phyloP scores from a whole-genome alignment of 345 rosid genomes.

The Draba incana region DNA sequence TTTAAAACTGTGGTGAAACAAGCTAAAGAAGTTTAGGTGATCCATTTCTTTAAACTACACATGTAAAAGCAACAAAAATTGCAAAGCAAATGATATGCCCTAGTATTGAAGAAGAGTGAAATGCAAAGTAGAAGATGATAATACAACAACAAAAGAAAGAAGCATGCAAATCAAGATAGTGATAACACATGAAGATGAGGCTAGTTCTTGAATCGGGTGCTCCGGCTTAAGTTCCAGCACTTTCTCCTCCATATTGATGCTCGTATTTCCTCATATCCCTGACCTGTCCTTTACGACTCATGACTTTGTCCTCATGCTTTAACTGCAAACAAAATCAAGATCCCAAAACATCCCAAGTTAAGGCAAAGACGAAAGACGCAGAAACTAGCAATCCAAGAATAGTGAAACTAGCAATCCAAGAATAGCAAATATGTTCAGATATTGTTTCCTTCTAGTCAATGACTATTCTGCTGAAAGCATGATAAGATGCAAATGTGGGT shows the following conservation, averaged over 20 bases:
- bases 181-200: background rate
- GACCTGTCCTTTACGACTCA: slow-evolving; percentile 61
- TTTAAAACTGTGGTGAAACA: too few species aligned
- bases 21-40: too few species aligned
- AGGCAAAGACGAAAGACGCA: slow-evolving; percentile 1
- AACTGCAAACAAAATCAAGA: slow-evolving; percentile 43
- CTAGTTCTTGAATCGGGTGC: slow-evolving; percentile 60
- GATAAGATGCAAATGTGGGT: background rate
- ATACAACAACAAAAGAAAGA: slow-evolving; percentile 17
- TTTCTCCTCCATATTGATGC: slow-evolving; percentile 74
- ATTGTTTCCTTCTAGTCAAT: background rate
- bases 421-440: slow-evolving; percentile 23
- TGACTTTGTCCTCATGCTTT: slow-evolving; percentile 52
- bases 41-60: background rate
- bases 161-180: background rate
- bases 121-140: background rate
- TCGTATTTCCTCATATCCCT: slow-evolving; percentile 53
- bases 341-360: slow-evolving; percentile 16
- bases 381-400: slow-evolving; percentile 6
- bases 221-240: slow-evolving; percentile 67
- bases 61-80: slow-evolving; percentile 16
- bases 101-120: slow-evolving; percentile 6
- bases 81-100: slow-evolving; percentile 4
- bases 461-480: slow-evolving; percentile 15
- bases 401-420: background rate